Evolutionary conservation across 495 filamentous ascomycete species (phyloP).

Genomic region (Annulohypoxylon stygium): DNA sequence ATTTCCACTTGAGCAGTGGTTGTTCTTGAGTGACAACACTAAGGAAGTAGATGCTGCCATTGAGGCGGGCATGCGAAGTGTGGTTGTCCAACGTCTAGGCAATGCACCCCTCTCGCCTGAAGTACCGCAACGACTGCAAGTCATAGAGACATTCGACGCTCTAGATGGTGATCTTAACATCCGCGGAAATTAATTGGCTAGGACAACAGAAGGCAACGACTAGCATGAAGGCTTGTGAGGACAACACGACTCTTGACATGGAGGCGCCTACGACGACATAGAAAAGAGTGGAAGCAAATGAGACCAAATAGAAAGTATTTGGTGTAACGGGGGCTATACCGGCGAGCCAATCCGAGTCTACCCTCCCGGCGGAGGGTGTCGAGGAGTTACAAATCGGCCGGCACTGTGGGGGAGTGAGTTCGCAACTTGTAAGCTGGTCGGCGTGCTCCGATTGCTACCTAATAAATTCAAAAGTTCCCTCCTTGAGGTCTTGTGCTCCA

Average conservation of each 20-base stretch:
- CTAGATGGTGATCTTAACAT: conserved; percentile 42
- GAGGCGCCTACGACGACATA: conserved; percentile 28
- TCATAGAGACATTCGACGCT: conserved; percentile 63
- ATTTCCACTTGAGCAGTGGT: conserved; percentile 59
- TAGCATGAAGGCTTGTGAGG: conserved; percentile 5
- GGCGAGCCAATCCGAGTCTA: conserved; percentile 36
- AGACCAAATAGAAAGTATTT: conserved; percentile 15
- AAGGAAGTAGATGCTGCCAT: conserved; percentile 76
- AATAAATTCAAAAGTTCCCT: conserved; percentile 22
- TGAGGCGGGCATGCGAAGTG: conserved; percentile 71
- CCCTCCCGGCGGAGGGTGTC: conserved; percentile 32
- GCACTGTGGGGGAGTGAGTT: conserved; percentile 27
- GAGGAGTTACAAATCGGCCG: conserved; percentile 29
- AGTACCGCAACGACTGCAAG: conserved; percentile 56
- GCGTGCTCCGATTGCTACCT: conserved; percentile 24
- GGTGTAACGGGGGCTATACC: conserved; percentile 33
- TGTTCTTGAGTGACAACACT: conserved; percentile 79
- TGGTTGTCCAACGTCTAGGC: conserved; percentile 72
- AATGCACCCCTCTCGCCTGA: conserved; percentile 67
- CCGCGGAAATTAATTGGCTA: conserved; percentile 26
- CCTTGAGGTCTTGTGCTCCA: neutral
- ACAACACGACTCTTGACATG: conserved; percentile 17
- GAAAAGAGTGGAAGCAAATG: conserved; percentile 23
- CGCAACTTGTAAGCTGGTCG: conserved; percentile 31
- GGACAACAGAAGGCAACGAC: neutral